Evolutionary conservation across 2,329 filamentous ascomycete genomes (phyloP).

Genomic region (Coniochaeta hoffmannii): DNA sequence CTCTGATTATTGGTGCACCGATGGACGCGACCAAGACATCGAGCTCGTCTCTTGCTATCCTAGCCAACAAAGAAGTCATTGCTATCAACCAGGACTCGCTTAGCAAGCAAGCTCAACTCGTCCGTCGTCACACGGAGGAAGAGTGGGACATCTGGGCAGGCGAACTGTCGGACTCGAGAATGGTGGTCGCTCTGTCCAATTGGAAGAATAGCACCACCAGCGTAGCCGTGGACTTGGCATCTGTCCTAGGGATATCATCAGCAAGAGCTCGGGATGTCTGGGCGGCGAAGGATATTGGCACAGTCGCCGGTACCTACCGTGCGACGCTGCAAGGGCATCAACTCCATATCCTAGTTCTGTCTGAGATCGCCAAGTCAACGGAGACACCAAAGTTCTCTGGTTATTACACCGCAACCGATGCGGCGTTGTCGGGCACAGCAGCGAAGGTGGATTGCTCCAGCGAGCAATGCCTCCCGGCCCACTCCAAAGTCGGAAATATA

Average conservation of each 20-base stretch:
- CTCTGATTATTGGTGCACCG: slow-evolving; percentile 38
- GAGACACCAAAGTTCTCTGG: slow-evolving; percentile 13
- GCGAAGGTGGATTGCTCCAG: slow-evolving; percentile 24
- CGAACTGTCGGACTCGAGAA: slow-evolving; percentile 32
- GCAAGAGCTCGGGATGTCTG: slow-evolving; percentile 33
- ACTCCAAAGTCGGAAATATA: slow-evolving; percentile 34
- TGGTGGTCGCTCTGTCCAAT: slow-evolving; percentile 39
- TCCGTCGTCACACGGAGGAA: slow-evolving; percentile 37
- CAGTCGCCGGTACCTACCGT: slow-evolving; percentile 22
- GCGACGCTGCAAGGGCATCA: slow-evolving; percentile 29
- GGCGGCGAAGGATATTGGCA: slow-evolving; percentile 25
- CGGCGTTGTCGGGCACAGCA: slow-evolving; percentile 27
- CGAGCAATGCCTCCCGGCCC: slow-evolving; percentile 32
- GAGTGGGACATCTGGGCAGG: slow-evolving; percentile 46
- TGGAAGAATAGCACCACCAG: slow-evolving; percentile 37
- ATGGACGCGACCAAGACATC: slow-evolving; percentile 30
- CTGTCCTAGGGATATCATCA: slow-evolving; percentile 28
- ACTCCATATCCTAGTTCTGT: slow-evolving; percentile 29
- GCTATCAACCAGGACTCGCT: slow-evolving; percentile 50
- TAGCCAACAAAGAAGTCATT: slow-evolving; percentile 46
- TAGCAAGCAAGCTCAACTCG: slow-evolving; percentile 41
- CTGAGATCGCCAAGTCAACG: slow-evolving; percentile 19
- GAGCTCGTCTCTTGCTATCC: slow-evolving; percentile 29
- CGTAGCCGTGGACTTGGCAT: slow-evolving; percentile 32
- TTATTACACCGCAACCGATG: slow-evolving; percentile 32